Base-by-base conservation (phyloP, 441 rosid species). In the Eutrema salsugineum region DNA sequence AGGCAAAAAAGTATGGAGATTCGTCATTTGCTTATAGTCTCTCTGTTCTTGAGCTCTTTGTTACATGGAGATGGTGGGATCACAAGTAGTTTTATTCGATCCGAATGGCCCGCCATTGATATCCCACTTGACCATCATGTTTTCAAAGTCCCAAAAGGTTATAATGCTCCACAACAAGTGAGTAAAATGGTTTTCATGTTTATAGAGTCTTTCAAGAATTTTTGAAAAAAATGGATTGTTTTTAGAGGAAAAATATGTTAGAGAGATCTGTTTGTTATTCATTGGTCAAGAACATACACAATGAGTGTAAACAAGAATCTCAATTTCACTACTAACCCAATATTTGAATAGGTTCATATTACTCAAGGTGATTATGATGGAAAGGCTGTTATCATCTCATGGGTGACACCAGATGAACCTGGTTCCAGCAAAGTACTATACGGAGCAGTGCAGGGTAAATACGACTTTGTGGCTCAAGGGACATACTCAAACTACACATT, bases 321-420 rank as follows among this genome's bases (percentile, higher is more conserved):
- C 19, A 4, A 5, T 55, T 15, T 4, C 8, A 53, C 8, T 14
- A 42, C 4, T 43, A n/a, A n/a, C 15, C 55, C 15, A 49, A 22
- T 12, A 2, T 24, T 6, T 50, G 2, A 14, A 14, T 9, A 61
- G 66, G 66, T 95, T 20, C 99, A 82, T 82, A 88, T 95, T 68
- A 93, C 97, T 15, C 99, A 95, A 84, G 98, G 98, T 57, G 97
- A 95, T 77, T 91, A 95, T 66, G 85, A 88, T 66, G 99, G 99
- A 43, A 89, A 81, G 63, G 97, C 96, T 50, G 94, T 89, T 8
- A 89, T 95, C 36, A 58, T 95, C 73, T 89, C 99, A 33, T 93
- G 99, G 99, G 92, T 93, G 61, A 91, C 97, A 30, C 83, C 92
- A 54, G 87, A 87, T 70, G 91, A 86, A 67, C 89, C 91, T 39